phyloP scores from a whole-genome alignment of 2,329 filamentous ascomycete genomes.

The Phaeophleospora eucalypticola region DNA sequence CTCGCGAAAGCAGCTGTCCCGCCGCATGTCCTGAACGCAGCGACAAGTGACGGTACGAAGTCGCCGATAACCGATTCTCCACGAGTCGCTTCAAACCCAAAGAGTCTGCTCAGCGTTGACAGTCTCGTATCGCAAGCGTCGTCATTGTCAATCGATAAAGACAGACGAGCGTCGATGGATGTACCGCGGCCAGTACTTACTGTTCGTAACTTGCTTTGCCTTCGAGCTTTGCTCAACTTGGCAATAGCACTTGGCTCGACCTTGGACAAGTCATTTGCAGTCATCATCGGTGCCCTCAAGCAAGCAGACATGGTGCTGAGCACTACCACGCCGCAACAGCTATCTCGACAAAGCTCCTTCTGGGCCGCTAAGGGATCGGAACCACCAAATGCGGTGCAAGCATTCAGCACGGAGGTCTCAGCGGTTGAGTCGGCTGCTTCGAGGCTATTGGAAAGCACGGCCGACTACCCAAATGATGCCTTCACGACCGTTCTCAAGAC shows the following conservation, averaged over 20 bases:
- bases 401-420: conserved; percentile 70
- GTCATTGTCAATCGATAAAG: conserved; percentile 48
- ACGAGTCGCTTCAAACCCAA: conserved; percentile 66
- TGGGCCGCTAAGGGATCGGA: conserved; percentile 21
- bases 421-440: conserved; percentile 85
- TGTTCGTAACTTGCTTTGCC: conserved; percentile 82
- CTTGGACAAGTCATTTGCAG: conserved; percentile 78
- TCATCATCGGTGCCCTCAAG: conserved; percentile 85
- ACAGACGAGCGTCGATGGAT: conserved; percentile 57
- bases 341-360: conserved; percentile 20
- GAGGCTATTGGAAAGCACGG: conserved; percentile 84
- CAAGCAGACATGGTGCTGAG: conserved; percentile 84
- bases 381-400: conserved; percentile 25
- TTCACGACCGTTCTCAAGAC: conserved; percentile 75
- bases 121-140: conserved; percentile 59
- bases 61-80: conserved; percentile 46
- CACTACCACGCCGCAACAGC: conserved; percentile 31
- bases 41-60: conserved; percentile 27
- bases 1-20: conserved; percentile 90
- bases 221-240: conserved; percentile 87
- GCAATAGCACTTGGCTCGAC: conserved; percentile 92
- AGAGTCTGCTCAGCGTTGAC: conserved; percentile 70
- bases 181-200: conserved; percentile 58
- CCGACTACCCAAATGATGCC: conserved; percentile 78
- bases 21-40: conserved; percentile 57